Conservation (phyloP, 352 stramenopile species). For the Globisporangium solare region DNA sequence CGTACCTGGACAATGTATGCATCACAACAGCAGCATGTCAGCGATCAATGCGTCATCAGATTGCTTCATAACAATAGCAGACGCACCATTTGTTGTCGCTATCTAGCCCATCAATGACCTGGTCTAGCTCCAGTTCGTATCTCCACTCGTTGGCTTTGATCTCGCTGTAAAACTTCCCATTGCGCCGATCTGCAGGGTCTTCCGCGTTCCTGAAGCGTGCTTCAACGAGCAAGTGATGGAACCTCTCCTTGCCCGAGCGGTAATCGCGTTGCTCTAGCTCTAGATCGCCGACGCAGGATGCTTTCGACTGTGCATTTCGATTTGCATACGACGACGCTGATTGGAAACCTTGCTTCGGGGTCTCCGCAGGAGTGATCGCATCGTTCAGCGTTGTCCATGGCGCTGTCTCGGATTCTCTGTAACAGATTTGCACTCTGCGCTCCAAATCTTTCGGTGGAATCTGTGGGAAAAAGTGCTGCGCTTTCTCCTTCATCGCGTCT, state of each 20-base stretch:
- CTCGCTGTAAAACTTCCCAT: constrained; percentile 57
- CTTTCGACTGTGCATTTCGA: background rate
- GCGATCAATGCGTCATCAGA: background rate
- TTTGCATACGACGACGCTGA: constrained; percentile 1
- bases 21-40: background rate
- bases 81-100: constrained; percentile 71
- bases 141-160: constrained; percentile 59
- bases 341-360: constrained; percentile 7
- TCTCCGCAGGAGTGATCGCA: constrained; percentile 7
- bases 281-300: constrained; percentile 34
- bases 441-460: constrained; percentile 25
- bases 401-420: constrained; percentile 28
- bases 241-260: constrained; percentile 45
- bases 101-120: constrained; percentile 74
- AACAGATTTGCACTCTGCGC: constrained; percentile 43
- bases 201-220: constrained; percentile 21
- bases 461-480: constrained; percentile 36
- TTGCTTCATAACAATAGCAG: background rate
- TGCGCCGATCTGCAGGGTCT: constrained; percentile 35
- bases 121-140: constrained; percentile 37
- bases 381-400: constrained; percentile 40
- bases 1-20: constrained; percentile 28
- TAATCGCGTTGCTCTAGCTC: constrained; percentile 55
- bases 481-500: constrained; percentile 21
- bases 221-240: constrained; percentile 67